Evolutionary conservation across 306 rosid genomes (phyloP), one percentile per base, ranked within the genome.

Genomic region (Albizia julibrissin): DNA sequence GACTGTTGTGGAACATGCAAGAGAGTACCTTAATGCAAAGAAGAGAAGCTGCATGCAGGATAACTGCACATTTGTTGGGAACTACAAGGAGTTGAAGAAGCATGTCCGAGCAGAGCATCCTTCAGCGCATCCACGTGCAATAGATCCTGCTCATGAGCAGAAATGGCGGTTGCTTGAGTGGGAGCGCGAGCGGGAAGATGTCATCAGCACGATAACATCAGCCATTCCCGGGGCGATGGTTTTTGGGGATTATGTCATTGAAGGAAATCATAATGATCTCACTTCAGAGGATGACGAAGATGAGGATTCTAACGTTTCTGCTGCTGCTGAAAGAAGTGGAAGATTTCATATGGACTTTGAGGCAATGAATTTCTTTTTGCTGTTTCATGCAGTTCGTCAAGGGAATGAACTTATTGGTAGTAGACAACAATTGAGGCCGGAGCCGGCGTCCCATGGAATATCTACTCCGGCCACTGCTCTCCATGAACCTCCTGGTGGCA

Each of bases 141-240:
- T 96, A 71, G 98, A 96, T 84, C 99, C 99, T 8, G 79, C 69
- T 10, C 89, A 83, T 31, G 99, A 96, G 82, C 98, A 92, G 84
- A 96, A 94, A 83, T 96, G 99, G 99, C 89, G 92, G 85, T 87
- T 94, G 89, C 95, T 96, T 15, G 97, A 94, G 85, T 91, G 94
- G 82, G 98, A 96, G 85, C 94, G 90, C 16, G 99, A 96, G 77
- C 89, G 91, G 19, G 92, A 96, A 79, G 99, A 96, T 83, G 98
- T 94, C 84, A 94, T 96, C 82, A 96, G 99, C 90, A 96, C 98
- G 40, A 90, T 96, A 67, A 89, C 91, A 75, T 92, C 99, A 31
- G 73, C 97, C 70, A 89, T 89, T 80, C 99, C 99, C 2, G 98
- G 98, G 49, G 97, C 99, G 67, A 89, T 90, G 89, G 91, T 96